These are phyloP conservation scores for Phytophthora hibernalis DNA, from an alignment of 352 stramenopile species.

Conservation along the genomic window DNA sequence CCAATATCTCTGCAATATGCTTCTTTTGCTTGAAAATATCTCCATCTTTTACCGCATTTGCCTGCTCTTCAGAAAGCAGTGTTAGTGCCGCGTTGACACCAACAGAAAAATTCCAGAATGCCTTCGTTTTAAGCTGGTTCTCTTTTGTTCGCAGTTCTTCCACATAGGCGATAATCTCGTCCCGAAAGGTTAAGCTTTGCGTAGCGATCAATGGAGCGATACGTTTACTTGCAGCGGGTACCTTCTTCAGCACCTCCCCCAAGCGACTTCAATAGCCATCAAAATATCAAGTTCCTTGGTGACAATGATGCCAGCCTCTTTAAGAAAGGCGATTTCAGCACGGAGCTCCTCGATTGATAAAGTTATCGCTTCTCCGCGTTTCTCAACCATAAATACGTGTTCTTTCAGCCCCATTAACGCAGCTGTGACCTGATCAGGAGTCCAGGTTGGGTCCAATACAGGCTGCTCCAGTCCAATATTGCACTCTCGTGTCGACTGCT, in stretches of 20 bases:
- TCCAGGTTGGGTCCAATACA: constrained; percentile 64
- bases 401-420: constrained; percentile 80
- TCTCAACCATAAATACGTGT: constrained; percentile 83
- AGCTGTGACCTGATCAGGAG: constrained; percentile 63
- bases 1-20: constrained; percentile 93
- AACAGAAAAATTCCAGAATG: constrained; percentile 70
- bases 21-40: constrained; percentile 60
- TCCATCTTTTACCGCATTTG: constrained; percentile 47
- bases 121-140: constrained; percentile 52
- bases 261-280: constrained; percentile 57
- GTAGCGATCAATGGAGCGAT: constrained; percentile 71
- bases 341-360: constrained; percentile 72
- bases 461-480: constrained; percentile 75
- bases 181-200: constrained; percentile 68
- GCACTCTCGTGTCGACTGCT: constrained; percentile 72
- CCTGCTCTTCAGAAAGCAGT: constrained; percentile 51
- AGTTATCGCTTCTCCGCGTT: constrained; percentile 67
- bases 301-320: constrained; percentile 62
- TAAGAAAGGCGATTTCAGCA: constrained; percentile 71
- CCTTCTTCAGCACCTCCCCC: constrained; percentile 72
- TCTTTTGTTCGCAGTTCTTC: constrained; percentile 76
- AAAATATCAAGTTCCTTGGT: constrained; percentile 67
- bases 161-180: constrained; percentile 87
- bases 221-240: constrained; percentile 65
- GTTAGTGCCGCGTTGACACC: constrained; percentile 51